Conservation (phyloP, 345 rosid genomes). For the Geranium brycei region DNA sequence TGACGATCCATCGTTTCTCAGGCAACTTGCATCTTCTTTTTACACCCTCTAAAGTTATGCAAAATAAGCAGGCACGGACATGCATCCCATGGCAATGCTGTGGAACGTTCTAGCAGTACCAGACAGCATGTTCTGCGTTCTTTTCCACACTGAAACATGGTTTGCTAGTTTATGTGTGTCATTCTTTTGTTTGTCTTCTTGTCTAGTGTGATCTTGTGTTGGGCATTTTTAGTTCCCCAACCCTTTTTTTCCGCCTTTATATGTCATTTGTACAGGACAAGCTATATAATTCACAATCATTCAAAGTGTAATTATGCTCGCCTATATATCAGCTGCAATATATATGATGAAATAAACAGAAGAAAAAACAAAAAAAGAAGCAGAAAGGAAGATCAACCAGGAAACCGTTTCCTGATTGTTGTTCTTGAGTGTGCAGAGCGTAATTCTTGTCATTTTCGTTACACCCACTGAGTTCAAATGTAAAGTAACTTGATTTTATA, state of each 20-base stretch:
- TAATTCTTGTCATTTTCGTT: conserved; percentile 11
- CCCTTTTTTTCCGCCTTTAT: conserved; percentile 25
- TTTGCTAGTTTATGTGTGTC: conserved; percentile 35
- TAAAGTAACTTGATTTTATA: conserved; percentile 26
- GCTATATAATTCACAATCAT: conserved; percentile 18
- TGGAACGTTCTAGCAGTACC: conserved; percentile 63
- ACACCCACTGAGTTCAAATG: conserved; percentile 25
- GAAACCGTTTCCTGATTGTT: conserved; percentile 25
- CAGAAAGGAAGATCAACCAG: conserved; percentile 41
- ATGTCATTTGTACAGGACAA: conserved; percentile 52
- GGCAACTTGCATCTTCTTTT: conserved; percentile 62
- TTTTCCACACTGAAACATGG: conserved; percentile 13
- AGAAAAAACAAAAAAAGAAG: conserved; percentile 3
- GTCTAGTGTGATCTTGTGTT: conserved; percentile 15
- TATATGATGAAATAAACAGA: conserved; percentile 6
- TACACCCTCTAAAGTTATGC: conserved; percentile 54
- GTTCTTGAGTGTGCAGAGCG: conserved; percentile 32
- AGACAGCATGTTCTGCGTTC: conserved; percentile 28
- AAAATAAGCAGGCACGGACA: conserved; percentile 47
- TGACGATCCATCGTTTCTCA: conserved; percentile 15
- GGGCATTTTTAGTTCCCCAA: not conserved
- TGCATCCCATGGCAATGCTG: conserved; percentile 57
- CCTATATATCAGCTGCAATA: conserved; percentile 24
- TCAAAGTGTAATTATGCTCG: conserved; percentile 49
- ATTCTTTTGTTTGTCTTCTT: conserved; percentile 24